These are phyloP conservation scores for Bryum argenteum DNA, from an alignment of 225 moss, liverwort and hornwort species.

Conservation along the genomic window DNA sequence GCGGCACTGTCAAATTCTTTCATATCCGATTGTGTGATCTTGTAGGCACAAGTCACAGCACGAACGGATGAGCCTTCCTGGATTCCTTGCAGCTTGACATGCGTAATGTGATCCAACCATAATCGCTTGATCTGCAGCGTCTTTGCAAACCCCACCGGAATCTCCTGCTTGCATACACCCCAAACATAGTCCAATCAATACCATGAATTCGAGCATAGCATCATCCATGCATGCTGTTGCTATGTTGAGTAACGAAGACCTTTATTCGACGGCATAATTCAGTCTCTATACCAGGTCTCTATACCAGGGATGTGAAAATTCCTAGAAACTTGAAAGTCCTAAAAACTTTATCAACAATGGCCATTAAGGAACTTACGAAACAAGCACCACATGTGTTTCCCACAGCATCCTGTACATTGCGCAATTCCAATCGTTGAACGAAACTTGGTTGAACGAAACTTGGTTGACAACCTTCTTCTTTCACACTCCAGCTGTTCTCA, in stretches of 20 bases:
- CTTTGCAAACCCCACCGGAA: constrained; percentile 21
- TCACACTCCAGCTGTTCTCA: neutral
- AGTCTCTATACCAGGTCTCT: too few species aligned
- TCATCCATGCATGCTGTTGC: too few species aligned
- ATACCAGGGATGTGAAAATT: too few species aligned
- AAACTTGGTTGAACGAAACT: constrained; percentile 36
- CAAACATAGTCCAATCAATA: too few species aligned
- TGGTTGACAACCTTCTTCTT: constrained; percentile 1
- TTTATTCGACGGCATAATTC: too few species aligned
- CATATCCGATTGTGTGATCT: constrained; percentile 12
- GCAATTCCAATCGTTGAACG: constrained; percentile 13
- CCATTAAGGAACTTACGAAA: constrained; percentile 15
- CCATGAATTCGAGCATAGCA: too few species aligned
- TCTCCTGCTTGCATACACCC: constrained; percentile 17
- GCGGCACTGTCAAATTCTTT: neutral
- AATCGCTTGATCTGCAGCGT: neutral
- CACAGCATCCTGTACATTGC: constrained; percentile 25
- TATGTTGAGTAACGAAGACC: too few species aligned
- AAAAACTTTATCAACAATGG: too few species aligned
- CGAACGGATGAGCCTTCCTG: constrained; percentile 9
- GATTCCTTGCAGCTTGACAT: constrained; percentile 29
- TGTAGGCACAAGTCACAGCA: constrained; percentile 7
- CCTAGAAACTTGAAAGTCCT: neutral
- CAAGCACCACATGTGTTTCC: constrained; percentile 37
- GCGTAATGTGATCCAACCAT: neutral